Conservation (phyloP, 192 early-diverging fungal species). For the Rhizophlyctis rosea region DNA sequence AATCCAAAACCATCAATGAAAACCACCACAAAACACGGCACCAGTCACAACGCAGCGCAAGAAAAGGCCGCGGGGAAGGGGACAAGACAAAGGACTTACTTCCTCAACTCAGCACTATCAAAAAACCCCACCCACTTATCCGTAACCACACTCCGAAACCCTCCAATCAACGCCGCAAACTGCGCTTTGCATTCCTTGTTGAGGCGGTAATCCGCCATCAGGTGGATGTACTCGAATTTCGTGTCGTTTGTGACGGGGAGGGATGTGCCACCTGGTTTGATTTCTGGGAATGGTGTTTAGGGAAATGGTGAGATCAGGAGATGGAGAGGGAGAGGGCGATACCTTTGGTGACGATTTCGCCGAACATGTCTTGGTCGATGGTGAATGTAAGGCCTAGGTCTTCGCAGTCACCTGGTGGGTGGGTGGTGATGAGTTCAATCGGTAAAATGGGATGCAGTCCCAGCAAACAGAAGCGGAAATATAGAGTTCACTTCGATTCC, state of each 20-base stretch:
- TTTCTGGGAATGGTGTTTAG: constrained; percentile 13
- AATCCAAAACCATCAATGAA: too few relatives aligned
- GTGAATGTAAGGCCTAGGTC: constrained; percentile 46
- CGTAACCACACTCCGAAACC: constrained; percentile 30
- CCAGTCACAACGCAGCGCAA: too few relatives aligned
- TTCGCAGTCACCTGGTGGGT: constrained; percentile 20
- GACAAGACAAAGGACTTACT: background rate
- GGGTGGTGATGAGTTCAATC: background rate
- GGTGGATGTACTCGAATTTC: constrained; percentile 4
- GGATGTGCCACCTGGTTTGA: constrained; percentile 23
- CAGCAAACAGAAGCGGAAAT: too few relatives aligned
- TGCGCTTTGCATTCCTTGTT: constrained; percentile 36
- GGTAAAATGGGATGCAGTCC: background rate
- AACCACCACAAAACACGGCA: too few relatives aligned
- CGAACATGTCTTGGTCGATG: constrained; percentile 41
- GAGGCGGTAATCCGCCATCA: constrained; percentile 12
- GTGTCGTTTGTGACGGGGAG: constrained; percentile 4
- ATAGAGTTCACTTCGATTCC: background rate
- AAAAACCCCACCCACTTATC: constrained; percentile 30
- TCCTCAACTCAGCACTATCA: constrained; percentile 22
- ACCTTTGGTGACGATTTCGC: constrained; percentile 26
- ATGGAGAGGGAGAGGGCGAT: background rate
- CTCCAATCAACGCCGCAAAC: constrained; percentile 25
- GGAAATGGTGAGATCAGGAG: background rate
- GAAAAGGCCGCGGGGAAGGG: background rate